These are phyloP conservation scores for Lactarius pseudohatsudake DNA, from an alignment of 768 basidiomycete genomes.

Conservation along the genomic window DNA sequence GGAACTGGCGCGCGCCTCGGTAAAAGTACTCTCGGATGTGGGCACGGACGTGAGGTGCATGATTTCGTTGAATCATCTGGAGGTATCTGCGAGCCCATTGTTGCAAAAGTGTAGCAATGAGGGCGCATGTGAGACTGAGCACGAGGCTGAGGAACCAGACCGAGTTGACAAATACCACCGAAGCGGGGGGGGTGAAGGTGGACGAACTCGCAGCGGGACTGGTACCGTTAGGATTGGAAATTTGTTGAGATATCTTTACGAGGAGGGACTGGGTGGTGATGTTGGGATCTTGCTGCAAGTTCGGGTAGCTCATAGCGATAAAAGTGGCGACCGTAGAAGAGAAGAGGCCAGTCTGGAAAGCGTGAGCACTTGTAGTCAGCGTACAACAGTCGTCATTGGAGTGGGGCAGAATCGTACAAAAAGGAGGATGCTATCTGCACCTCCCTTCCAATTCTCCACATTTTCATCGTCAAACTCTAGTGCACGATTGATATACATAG, in stretches of 20 bases:
- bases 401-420: neutral
- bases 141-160: constrained; percentile 13
- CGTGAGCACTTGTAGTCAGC: neutral
- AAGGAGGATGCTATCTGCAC: constrained; percentile 3
- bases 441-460: neutral
- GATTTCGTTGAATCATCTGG: neutral
- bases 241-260: neutral
- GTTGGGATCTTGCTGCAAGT: neutral
- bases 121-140: neutral
- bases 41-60: neutral
- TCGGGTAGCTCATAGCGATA: neutral
- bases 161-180: neutral
- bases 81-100: constrained; percentile 13
- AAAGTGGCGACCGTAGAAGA: neutral
- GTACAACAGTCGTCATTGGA: neutral
- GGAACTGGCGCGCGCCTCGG: constrained; percentile 41
- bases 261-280: neutral
- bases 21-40: constrained; percentile 33
- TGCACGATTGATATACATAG: neutral
- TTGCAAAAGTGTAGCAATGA: constrained; percentile 5
- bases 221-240: neutral
- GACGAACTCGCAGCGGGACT: neutral
- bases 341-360: neutral
- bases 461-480: constrained; percentile 4
- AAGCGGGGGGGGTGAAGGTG: neutral